Evolutionary conservation across 2,329 filamentous ascomycete genomes (phyloP), one percentile per base, ranked within the genome.

Genomic region (Metarhizium anisopliae): DNA sequence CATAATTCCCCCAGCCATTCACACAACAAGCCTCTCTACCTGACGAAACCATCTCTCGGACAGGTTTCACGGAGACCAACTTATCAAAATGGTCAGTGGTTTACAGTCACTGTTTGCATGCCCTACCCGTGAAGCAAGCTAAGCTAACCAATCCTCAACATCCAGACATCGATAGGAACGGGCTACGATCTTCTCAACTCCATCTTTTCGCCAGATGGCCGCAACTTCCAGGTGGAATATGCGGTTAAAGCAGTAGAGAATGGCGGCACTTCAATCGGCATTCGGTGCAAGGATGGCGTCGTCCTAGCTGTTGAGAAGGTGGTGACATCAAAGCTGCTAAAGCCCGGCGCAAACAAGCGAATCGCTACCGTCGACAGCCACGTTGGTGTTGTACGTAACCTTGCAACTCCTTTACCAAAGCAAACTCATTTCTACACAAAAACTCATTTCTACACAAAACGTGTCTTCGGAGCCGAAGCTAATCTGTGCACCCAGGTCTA

Each of bases 131-230:
- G 18, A 14, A 13, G 8, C 25, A 52, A 52, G 49, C 51, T 49
- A 40, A 50, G 56, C 56, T 58, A 50, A 56, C 36, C 25, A 50
- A 35, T 13, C 14, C n/a, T 13, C 52, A 25, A 36, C 18, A n/a
- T 35, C n/a, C 64, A 99, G 94, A 99, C 94, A 69, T 99, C 94
- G 70, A 99, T 99, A 88, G 94, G 94, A 71, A 99, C 94, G 68
- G 94, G 94, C 70, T 99, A 99, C 79, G 94, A 99, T 84, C 87
- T 99, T 68, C 90, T 90, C 72, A 99, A 99, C 83, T 97, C 94
- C 69, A 95, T 97, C 79, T 99, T 97, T 82, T 97, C 94, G 51
- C 94, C 94, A 63, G 94, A 99, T 77, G 94, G 94, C 70, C 89
- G 94, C 66, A 99, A 99, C 75, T 99, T 99, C 75, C 94, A 99